Conservation (phyloP, 2,329 filamentous ascomycete genomes). For the Tolypocladium inflatum region DNA sequence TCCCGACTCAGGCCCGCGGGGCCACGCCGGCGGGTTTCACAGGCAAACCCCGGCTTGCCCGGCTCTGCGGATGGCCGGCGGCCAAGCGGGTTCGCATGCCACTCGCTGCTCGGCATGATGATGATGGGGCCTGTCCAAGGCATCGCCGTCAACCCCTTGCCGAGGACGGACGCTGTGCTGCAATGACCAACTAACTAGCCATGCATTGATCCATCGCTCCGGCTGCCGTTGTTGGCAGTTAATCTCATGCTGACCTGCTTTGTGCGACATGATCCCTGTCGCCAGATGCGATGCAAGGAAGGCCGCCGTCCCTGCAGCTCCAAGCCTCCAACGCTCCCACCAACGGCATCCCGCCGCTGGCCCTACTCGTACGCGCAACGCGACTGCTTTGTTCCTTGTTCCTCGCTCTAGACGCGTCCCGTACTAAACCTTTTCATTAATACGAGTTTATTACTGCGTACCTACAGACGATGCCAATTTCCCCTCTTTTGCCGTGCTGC, state of each 20-base stretch:
- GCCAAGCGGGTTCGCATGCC: background rate
- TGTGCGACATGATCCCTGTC: background rate
- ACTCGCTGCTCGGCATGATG: background rate
- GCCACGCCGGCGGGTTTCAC: background rate
- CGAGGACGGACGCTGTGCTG: too few relatives aligned
- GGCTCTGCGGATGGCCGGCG: background rate
- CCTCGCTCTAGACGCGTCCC: background rate
- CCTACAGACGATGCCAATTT: background rate
- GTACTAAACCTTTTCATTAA: background rate
- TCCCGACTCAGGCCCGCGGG: background rate
- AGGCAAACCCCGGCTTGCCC: background rate
- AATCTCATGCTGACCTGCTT: too few relatives aligned
- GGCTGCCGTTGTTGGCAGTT: too few relatives aligned
- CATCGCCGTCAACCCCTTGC: background rate
- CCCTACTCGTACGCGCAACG: background rate
- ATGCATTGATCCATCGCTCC: too few relatives aligned
- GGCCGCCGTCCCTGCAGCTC: conserved; percentile 1
- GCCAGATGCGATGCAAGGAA: background rate
- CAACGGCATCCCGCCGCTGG: background rate
- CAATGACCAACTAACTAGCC: too few relatives aligned
- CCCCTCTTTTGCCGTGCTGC: background rate
- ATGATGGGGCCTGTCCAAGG: background rate
- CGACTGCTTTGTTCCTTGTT: background rate
- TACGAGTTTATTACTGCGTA: too few relatives aligned
- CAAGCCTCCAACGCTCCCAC: background rate